Evolutionary conservation across 2,329 filamentous ascomycete species (phyloP), one percentile per base, ranked within the genome.

Genomic region (Penicillium italicum): DNA sequence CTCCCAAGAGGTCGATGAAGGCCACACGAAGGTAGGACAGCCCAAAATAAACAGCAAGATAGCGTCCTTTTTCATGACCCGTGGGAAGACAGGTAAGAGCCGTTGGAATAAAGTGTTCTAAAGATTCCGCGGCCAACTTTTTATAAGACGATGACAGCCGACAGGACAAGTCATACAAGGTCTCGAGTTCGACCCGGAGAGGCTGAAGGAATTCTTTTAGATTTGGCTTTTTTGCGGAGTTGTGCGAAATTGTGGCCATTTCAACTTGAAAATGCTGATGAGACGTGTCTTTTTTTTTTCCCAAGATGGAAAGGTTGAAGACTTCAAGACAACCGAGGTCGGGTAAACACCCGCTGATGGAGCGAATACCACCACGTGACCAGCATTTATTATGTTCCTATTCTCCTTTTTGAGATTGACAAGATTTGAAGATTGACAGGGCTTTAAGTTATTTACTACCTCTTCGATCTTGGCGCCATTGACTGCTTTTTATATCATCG

Each of bases 31-130:
- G 68, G 60, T 82, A 81, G 14, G 76, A 79, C 14, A 79, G 72
- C 28, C 80, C 80, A 37, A 82, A 74, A 65, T 82, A 80, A 36
- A 82, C 80, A 24, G 77, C 77, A n/a, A 82, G 64, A 61, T 80
- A 82, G 37, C 72, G 76, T 16, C 80, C 80, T n/a, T 72, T 78
- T 64, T 82, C 80, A 55, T 72, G 71, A 5, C 80, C 79, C 1
- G 77, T 79, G 12, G 74, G 74, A 12, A 77, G 59, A 43, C 69
- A 63, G 7, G 74, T 77, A 44, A 76, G 70, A 2, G 74, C 71
- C 0, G 73, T 76, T 26, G 74, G 74, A 54, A 76, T 70, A 57
- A 77, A 77, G 50, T 76, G 72, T 38, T 76, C 71, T 26, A 68
- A 68, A 5, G 74, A 75, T 4, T 60, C 62, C 9, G 72, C 64